These are phyloP conservation scores for Neonectria neomacrospora DNA, from an alignment of 2,329 filamentous ascomycete genomes.

Conservation along the genomic window DNA sequence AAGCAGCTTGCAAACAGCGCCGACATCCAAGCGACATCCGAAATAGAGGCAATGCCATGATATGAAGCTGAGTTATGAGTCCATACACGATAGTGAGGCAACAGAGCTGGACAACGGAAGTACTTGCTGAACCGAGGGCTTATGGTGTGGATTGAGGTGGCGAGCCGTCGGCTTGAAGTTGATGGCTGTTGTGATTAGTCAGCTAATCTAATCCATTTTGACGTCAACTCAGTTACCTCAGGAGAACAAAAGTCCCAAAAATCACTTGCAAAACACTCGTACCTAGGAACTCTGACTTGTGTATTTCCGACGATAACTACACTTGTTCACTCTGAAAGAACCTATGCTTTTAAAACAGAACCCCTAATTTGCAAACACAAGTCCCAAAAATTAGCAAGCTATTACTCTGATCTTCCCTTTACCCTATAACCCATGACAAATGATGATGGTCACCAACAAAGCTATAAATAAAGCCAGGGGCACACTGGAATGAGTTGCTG, in stretches of 20 bases:
- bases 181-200: slow-evolving; percentile 30
- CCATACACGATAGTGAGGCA: background rate
- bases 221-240: background rate
- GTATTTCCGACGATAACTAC: slow-evolving; percentile 17
- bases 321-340: slow-evolving; percentile 20
- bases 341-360: slow-evolving; percentile 2
- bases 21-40: slow-evolving; percentile 32
- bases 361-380: slow-evolving; percentile 27
- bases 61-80: background rate
- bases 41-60: slow-evolving; percentile 19
- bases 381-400: slow-evolving; percentile 29
- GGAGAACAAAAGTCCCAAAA: background rate
- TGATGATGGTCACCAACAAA: slow-evolving; percentile 26
- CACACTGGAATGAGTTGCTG: slow-evolving; percentile 17
- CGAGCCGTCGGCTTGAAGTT: slow-evolving; percentile 28
- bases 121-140: background rate
- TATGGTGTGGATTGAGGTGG: background rate
- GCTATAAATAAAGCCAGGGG: slow-evolving; percentile 19
- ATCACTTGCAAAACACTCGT: too few relatives aligned
- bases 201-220: slow-evolving; percentile 14
- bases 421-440: slow-evolving; percentile 21
- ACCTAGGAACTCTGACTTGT: background rate
- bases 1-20: slow-evolving; percentile 33
- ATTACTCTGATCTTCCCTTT: background rate
- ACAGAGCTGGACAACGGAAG: background rate